Evolutionary conservation across 805 yeast genomes (phyloP).

Genomic region (Yarrowia osloensis): DNA sequence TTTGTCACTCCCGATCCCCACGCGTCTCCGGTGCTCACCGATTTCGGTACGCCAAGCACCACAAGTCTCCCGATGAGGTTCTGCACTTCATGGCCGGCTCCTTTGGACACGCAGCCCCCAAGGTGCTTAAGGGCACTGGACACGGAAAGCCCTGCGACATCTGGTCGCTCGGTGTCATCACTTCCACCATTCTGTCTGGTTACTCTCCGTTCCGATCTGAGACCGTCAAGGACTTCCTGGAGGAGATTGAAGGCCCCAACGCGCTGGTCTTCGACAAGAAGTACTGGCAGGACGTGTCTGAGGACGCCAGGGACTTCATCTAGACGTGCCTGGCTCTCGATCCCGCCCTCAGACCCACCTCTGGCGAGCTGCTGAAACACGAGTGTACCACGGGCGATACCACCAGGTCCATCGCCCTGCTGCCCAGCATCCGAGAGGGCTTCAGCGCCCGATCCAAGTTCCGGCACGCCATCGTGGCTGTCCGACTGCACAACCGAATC

Average conservation of each 20-base stretch:
- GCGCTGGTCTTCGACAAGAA: constrained; percentile 84
- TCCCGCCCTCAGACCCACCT: constrained; percentile 70
- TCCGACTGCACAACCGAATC: constrained; percentile 77
- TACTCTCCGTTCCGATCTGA: constrained; percentile 91
- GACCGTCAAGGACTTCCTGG: constrained; percentile 73
- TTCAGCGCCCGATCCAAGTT: constrained; percentile 83
- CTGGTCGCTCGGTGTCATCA: constrained; percentile 93
- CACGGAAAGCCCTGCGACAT: constrained; percentile 96
- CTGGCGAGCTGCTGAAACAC: constrained; percentile 62
- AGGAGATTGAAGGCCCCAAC: constrained; percentile 70
- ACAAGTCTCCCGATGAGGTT: constrained; percentile 60
- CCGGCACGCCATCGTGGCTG: constrained; percentile 81
- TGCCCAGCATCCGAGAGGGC: constrained; percentile 77
- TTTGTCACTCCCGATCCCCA: constrained; percentile 62
- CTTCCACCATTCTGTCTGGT: constrained; percentile 88
- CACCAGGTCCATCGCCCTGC: constrained; percentile 61
- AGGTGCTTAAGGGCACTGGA: constrained; percentile 75
- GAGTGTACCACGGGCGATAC: constrained; percentile 66
- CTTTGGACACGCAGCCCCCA: constrained; percentile 97
- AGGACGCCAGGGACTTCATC: constrained; percentile 79
- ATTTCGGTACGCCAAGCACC: constrained; percentile 88
- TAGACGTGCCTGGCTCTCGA: constrained; percentile 66
- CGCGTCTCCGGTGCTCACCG: constrained; percentile 83
- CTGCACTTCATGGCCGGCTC: constrained; percentile 82
- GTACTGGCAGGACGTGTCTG: constrained; percentile 81